A percentile compares a stretch with the other conserved stretches of the same genome.
Conservation (phyloP, 2,329 filamentous ascomycete species). For the Cytospora piceae region DNA sequence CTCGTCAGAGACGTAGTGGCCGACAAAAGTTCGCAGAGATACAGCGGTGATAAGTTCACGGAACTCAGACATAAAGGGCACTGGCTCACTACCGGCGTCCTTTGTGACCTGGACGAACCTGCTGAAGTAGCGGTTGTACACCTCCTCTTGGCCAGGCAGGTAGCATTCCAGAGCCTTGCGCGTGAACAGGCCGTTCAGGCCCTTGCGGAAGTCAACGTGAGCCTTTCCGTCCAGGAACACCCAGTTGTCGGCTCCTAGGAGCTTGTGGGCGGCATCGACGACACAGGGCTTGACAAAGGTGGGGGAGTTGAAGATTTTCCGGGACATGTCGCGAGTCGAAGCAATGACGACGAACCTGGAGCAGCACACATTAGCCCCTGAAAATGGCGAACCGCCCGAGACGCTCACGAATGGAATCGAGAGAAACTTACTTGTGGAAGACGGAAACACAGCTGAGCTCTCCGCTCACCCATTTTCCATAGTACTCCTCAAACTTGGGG, state of each 20-base stretch:
- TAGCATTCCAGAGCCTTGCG: constrained; percentile 85
- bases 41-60: constrained; percentile 94
- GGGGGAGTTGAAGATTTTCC: constrained; percentile 96
- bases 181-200: constrained; percentile 92
- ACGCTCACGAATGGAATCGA: background rate
- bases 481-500: constrained; percentile 89
- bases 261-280: constrained; percentile 91
- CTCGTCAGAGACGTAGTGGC: constrained; percentile 90
- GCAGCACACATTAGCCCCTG: constrained; percentile 20
- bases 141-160: constrained; percentile 88
- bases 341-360: constrained; percentile 93
- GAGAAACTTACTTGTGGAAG: constrained; percentile 85
- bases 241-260: constrained; percentile 91
- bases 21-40: constrained; percentile 95
- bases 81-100: constrained; percentile 70
- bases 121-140: constrained; percentile 86
- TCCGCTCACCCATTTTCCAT: constrained; percentile 89
- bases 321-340: constrained; percentile 90
- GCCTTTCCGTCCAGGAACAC: constrained; percentile 95
- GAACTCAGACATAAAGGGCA: constrained; percentile 89
- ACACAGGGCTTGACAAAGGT: constrained; percentile 93
- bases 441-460: constrained; percentile 95
- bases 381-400: background rate
- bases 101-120: constrained; percentile 77
- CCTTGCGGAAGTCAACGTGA: constrained; percentile 97